These are phyloP conservation scores for Selaginella moellendorffii DNA, from an alignment of 75 land plant species.

Conservation along the genomic window DNA sequence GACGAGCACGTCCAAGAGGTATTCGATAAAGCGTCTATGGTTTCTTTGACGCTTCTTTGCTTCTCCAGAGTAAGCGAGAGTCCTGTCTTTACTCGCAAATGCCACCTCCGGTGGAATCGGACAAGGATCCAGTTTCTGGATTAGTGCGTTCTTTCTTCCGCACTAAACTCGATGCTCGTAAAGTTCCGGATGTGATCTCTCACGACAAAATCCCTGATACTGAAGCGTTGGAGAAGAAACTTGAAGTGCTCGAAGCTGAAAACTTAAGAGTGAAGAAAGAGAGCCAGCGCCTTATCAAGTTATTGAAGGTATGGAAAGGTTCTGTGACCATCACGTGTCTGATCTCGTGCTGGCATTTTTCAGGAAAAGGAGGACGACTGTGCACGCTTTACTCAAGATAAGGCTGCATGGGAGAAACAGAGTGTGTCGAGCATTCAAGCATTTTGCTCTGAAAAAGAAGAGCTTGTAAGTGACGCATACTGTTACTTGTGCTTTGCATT, in stretches of 20 bases:
- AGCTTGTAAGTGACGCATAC: background rate
- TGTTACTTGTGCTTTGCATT: background rate
- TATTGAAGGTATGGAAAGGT: background rate
- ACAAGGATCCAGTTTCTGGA: background rate
- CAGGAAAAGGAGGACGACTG: background rate
- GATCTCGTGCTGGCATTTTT: too few species aligned
- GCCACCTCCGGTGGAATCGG: background rate
- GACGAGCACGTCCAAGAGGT: too few species aligned
- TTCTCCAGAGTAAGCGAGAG: too few species aligned
- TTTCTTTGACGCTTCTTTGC: too few species aligned
- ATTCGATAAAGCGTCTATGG: too few species aligned
- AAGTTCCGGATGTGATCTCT: background rate
- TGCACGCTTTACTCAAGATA: background rate
- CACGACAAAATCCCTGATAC: background rate
- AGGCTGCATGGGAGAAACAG: background rate
- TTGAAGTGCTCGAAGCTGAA: background rate
- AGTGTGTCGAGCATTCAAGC: background rate
- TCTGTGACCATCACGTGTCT: too few species aligned
- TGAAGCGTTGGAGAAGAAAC: background rate
- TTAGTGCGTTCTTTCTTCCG: background rate
- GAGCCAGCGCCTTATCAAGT: background rate
- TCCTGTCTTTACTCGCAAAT: background rate
- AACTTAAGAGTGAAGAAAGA: background rate
- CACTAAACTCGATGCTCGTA: background rate
- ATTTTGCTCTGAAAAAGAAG: background rate